Evolutionary conservation across 108 stramenopile genomes (phyloP).

Genomic region (Conticribra guillardii): DNA sequence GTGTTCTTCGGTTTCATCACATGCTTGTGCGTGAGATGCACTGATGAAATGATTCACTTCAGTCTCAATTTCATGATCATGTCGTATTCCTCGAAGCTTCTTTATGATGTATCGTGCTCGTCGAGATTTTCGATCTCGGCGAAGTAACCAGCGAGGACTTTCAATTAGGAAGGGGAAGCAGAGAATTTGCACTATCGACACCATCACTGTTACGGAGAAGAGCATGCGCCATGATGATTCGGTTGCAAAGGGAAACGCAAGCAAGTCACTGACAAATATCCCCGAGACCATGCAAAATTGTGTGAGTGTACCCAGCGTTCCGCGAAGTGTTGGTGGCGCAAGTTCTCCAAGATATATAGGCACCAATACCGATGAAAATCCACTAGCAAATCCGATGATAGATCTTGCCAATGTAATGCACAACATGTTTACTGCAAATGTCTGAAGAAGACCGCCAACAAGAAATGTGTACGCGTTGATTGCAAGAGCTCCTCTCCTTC

Average conservation of each 20-base stretch:
- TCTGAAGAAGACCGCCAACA: constrained; percentile 46
- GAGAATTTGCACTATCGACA: constrained; percentile 59
- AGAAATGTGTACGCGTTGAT: constrained; percentile 69
- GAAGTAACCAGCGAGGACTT: constrained; percentile 50
- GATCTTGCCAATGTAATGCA: constrained; percentile 63
- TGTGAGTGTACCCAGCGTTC: constrained; percentile 79
- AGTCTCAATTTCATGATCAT: constrained; percentile 25
- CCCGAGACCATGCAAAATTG: constrained; percentile 62
- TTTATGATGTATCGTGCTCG: constrained; percentile 81
- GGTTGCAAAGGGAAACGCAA: constrained; percentile 49
- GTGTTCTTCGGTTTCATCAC: constrained; percentile 29
- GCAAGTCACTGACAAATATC: constrained; percentile 57
- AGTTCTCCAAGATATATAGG: constrained; percentile 87
- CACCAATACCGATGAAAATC: constrained; percentile 67
- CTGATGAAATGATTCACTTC: constrained; percentile 37
- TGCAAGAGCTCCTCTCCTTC: constrained; percentile 63
- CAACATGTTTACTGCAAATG: constrained; percentile 49
- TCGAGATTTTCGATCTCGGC: constrained; percentile 68
- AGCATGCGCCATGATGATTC: constrained; percentile 55
- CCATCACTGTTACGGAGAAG: constrained; percentile 69
- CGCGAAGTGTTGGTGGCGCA: constrained; percentile 73
- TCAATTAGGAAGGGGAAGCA: constrained; percentile 45
- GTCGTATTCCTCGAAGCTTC: constrained; percentile 32
- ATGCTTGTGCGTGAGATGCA: constrained; percentile 33
- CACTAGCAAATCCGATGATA: constrained; percentile 75